Conservation (phyloP, 192 early-diverging fungal genomes). For the Coemansia nantahalensis region DNA sequence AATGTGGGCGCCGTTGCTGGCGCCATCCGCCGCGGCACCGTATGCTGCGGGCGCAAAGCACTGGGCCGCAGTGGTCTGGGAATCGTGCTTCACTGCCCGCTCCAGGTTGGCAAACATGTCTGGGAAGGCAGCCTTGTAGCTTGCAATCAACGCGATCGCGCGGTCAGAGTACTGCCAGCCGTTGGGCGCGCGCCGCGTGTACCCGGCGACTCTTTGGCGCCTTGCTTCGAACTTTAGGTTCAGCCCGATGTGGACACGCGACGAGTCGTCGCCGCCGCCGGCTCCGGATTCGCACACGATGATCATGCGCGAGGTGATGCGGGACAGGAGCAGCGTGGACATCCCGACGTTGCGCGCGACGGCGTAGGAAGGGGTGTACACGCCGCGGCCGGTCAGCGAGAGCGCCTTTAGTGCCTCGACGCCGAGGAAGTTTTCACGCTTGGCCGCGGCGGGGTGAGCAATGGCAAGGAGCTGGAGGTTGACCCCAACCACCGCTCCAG, state of each 20-base stretch:
- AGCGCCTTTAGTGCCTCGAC: conserved; percentile 23
- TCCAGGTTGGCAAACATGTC: conserved; percentile 54
- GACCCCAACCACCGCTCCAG: conserved; percentile 15
- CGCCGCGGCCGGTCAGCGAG: conserved; percentile 14
- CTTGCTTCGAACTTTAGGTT: conserved; percentile 90
- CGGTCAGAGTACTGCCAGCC: conserved; percentile 86
- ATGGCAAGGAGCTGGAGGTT: conserved; percentile 35
- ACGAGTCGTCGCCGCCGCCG: conserved; percentile 58
- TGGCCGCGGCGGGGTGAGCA: conserved; percentile 9
- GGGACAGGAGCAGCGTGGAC: conserved; percentile 68
- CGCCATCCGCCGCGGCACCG: conserved; percentile 5
- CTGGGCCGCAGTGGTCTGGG: conserved; percentile 13
- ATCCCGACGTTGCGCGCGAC: conserved; percentile 69
- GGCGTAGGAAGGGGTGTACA: conserved; percentile 63
- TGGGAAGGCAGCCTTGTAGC: conserved; percentile 70
- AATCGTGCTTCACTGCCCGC: conserved; percentile 1
- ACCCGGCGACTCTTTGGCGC: conserved; percentile 84
- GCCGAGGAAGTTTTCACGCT: conserved; percentile 37
- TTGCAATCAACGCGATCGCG: conserved; percentile 69
- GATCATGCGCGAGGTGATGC: conserved; percentile 76
- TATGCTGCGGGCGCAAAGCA: conserved; percentile 23
- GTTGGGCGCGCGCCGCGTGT: conserved; percentile 70
- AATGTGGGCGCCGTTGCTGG: conserved; percentile 24
- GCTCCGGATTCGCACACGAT: conserved; percentile 55
- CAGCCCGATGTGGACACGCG: conserved; percentile 73